Conservation (phyloP, 2,329 filamentous ascomycete species). For the Tolypocladium endophyticum region DNA sequence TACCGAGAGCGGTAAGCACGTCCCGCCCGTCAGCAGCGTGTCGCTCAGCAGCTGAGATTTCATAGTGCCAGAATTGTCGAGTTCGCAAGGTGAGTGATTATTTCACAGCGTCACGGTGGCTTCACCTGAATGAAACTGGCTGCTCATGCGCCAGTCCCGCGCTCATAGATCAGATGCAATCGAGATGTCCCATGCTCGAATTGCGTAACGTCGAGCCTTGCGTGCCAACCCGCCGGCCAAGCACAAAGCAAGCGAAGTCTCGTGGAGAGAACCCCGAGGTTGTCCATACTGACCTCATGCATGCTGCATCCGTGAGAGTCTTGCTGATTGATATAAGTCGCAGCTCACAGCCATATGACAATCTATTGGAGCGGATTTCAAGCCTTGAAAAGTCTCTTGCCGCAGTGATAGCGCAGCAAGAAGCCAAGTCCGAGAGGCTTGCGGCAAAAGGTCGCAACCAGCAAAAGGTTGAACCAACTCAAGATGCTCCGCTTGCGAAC, state of each 20-base stretch:
- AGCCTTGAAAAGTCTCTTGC: not conserved
- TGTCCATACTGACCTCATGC: not conserved
- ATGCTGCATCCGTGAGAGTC: not conserved
- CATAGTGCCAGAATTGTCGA: constrained; percentile 1
- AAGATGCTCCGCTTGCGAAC: not conserved
- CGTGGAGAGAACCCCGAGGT: not conserved
- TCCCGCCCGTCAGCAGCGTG: not conserved
- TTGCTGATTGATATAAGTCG: not conserved
- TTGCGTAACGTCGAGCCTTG: constrained; percentile 10
- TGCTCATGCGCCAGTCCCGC: not conserved
- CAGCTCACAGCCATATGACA: not conserved
- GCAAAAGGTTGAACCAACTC: not conserved
- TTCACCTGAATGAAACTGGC: not conserved
- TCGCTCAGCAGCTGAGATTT: not conserved
- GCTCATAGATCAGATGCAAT: constrained; percentile 8
- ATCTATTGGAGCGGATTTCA: not conserved
- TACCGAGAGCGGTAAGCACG: not conserved
- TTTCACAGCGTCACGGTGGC: not conserved
- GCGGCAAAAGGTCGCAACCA: not conserved
- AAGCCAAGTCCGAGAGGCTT: not conserved
- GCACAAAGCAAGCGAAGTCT: not conserved
- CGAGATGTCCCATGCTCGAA: constrained; percentile 10
- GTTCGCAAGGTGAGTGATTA: not conserved
- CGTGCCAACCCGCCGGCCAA: constrained; percentile 5
- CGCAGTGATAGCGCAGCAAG: not conserved